Conservation (phyloP, 2,329 filamentous ascomycete genomes). For the Hymenoscyphus infarciens region DNA sequence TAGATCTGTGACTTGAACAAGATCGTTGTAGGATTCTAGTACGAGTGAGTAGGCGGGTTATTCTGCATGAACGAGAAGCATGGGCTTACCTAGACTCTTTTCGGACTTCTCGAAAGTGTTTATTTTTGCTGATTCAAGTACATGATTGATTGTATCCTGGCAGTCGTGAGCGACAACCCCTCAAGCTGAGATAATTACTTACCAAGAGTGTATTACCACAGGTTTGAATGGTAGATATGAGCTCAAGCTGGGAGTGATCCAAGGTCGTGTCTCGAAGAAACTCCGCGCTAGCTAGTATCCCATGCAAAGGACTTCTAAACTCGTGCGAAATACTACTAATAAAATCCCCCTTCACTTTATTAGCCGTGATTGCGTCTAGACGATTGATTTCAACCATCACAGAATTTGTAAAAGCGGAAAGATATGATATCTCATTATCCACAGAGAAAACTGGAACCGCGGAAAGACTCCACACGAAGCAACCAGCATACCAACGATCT, state of each 20-base stretch:
- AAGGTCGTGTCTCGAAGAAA: slow-evolving; percentile 47
- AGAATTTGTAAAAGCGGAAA: slow-evolving; percentile 48
- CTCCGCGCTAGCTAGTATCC: slow-evolving; percentile 51
- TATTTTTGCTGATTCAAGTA: slow-evolving; percentile 37
- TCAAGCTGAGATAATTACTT: background rate
- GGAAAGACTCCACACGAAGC: slow-evolving; percentile 46
- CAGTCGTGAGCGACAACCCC: background rate
- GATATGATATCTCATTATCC: slow-evolving; percentile 44
- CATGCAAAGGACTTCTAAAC: slow-evolving; percentile 57
- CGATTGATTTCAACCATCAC: slow-evolving; percentile 55
- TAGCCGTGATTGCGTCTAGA: slow-evolving; percentile 39
- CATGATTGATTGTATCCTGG: slow-evolving; percentile 48
- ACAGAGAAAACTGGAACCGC: slow-evolving; percentile 41
- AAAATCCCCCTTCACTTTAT: slow-evolving; percentile 50
- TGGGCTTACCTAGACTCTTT: background rate
- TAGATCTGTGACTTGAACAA: slow-evolving; percentile 29
- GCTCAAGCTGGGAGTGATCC: slow-evolving; percentile 42
- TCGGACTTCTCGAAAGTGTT: slow-evolving; percentile 9
- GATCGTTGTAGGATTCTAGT: slow-evolving; percentile 20
- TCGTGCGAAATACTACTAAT: slow-evolving; percentile 47
- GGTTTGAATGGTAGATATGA: slow-evolving; percentile 46
- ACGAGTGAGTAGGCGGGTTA: background rate
- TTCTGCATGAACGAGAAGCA: background rate
- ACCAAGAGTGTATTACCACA: slow-evolving; percentile 46
- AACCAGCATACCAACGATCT: slow-evolving; percentile 46